Conservation (phyloP, 1,284 basidiomycete species). For the Apiotrichum gracile region DNA sequence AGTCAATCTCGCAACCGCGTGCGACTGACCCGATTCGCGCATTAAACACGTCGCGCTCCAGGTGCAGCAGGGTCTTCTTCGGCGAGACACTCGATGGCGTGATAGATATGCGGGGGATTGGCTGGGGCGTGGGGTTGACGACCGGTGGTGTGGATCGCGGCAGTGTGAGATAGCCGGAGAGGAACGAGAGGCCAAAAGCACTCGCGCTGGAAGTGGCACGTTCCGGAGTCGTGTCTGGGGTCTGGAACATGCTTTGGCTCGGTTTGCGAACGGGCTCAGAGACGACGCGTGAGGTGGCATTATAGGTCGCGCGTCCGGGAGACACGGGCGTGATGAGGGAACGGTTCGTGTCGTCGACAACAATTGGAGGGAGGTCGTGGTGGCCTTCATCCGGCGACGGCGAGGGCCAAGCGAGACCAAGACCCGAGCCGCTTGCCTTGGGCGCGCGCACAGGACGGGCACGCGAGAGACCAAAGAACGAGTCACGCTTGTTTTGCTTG, state of each 20-base stretch:
- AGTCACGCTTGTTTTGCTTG: constrained; percentile 31
- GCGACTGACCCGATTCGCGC: constrained; percentile 7
- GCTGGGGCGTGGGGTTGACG: background rate
- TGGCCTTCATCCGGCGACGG: background rate
- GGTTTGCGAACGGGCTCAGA: background rate
- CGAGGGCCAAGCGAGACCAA: constrained; percentile 4
- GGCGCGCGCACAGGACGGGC: constrained; percentile 14
- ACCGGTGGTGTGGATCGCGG: constrained; percentile 4
- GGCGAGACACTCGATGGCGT: constrained; percentile 14
- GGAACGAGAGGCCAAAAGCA: constrained; percentile 14
- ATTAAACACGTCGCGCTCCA: constrained; percentile 7
- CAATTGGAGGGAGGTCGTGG: constrained; percentile 20
- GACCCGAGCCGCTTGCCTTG: constrained; percentile 1
- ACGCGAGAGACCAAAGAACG: constrained; percentile 41
- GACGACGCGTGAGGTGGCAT: background rate
- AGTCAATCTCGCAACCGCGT: constrained; percentile 18
- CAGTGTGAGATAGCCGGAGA: constrained; percentile 16
- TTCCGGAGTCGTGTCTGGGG: constrained; percentile 3
- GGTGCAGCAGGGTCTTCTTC: constrained; percentile 7
- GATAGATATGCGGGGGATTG: constrained; percentile 13
- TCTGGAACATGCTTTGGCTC: background rate
- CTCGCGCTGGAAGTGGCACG: background rate
- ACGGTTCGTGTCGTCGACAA: constrained; percentile 16
- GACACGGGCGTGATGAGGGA: constrained; percentile 10
- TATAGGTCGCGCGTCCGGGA: background rate